These are phyloP conservation scores for Termitomyces sp. DNA, from an alignment of 768 basidiomycete genomes.

Conservation along the genomic window DNA sequence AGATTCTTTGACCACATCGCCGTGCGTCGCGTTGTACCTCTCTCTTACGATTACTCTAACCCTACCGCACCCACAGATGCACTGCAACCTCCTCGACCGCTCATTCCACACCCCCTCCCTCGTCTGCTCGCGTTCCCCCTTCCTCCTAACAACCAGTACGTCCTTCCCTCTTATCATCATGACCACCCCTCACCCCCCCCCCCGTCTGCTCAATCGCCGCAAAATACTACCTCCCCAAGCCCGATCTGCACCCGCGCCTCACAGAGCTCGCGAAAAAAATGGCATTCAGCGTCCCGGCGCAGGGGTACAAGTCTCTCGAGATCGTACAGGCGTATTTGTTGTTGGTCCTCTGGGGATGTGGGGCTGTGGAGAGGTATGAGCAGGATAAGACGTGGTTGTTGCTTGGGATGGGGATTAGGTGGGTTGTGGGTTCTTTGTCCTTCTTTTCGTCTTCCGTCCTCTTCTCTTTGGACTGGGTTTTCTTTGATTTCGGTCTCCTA, in stretches of 20 bases:
- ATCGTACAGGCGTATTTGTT: conserved; percentile 95
- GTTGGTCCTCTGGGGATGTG: conserved; percentile 86
- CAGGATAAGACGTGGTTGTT: conserved; percentile 94
- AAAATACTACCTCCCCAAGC: conserved; percentile 80
- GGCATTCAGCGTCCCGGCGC: conserved; percentile 82
- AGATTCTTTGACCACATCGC: conserved; percentile 79
- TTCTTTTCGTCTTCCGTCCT: no score
- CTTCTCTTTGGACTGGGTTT: conserved; percentile 34
- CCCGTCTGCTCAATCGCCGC: conserved; percentile 94
- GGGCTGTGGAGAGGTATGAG: conserved; percentile 94
- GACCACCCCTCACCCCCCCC: conserved; percentile 87
- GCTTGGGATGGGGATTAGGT: conserved; percentile 85
- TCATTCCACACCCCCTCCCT: conserved; percentile 93
- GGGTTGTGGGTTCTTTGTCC: conserved; percentile 17
- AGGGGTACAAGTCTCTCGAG: conserved; percentile 90
- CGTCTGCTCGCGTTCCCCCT: conserved; percentile 92
- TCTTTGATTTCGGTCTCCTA: no score
- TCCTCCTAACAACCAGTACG: conserved; percentile 89
- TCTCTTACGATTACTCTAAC: conserved; percentile 8
- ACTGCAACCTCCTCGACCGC: conserved; percentile 78
- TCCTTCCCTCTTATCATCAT: conserved; percentile 72
- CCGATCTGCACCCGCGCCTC: conserved; percentile 78
- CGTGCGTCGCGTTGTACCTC: conserved; percentile 39
- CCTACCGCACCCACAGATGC: conserved; percentile 50
- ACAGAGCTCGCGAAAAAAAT: conserved; percentile 84